Evolutionary conservation across 768 basidiomycete species (phyloP).

Genomic region (Suillus paluster): DNA sequence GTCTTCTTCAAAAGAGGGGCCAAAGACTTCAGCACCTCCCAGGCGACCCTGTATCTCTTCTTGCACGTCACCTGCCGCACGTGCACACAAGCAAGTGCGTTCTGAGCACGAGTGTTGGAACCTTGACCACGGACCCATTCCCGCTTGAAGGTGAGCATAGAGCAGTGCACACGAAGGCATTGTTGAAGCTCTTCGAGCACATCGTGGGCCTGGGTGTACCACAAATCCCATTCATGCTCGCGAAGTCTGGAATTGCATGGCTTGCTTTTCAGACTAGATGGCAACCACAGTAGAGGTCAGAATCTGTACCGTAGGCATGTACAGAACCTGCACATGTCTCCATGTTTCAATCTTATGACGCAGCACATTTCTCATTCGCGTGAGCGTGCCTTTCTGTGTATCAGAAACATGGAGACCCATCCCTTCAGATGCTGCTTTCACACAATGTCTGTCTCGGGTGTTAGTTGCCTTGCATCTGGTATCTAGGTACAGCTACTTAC

Average conservation of each 20-base stretch:
- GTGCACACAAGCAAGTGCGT: background rate
- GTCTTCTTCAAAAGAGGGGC: background rate
- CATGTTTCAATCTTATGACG: background rate
- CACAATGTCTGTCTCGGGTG: background rate
- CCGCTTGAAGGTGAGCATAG: constrained; percentile 10
- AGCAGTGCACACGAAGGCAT: constrained; percentile 8
- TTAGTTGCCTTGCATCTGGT: background rate
- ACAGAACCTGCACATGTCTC: background rate
- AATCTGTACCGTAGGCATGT: background rate
- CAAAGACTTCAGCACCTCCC: background rate
- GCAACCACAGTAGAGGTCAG: background rate
- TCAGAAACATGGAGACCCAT: background rate
- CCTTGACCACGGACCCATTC: constrained; percentile 11
- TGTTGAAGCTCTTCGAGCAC: constrained; percentile 11
- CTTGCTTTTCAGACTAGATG: constrained; percentile 5
- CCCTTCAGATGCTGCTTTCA: background rate
- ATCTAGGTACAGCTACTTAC: constrained; percentile 7
- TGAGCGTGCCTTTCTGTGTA: background rate
- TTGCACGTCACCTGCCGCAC: background rate
- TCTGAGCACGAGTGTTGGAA: constrained; percentile 8
- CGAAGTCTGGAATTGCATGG: background rate
- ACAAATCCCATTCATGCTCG: constrained; percentile 1
- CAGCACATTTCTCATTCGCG: background rate
- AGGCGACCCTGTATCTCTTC: background rate
- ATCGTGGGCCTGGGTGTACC: constrained; percentile 15